Base-by-base conservation (phyloP, 164 flowering plant genomes). In the Paratinospora sagittata region DNA sequence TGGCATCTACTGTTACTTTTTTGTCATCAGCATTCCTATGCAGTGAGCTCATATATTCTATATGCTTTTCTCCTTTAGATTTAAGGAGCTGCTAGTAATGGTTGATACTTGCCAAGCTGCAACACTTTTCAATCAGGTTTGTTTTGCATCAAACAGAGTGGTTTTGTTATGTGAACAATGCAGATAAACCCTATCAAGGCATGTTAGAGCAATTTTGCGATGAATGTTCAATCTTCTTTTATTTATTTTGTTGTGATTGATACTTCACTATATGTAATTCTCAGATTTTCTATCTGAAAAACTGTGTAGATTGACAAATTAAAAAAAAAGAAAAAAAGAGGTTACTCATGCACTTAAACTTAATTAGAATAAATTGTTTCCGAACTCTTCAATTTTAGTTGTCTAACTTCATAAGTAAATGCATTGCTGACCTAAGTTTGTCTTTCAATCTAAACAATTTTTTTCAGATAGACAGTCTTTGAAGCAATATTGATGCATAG, bases 31-130 rank as follows among this genome's bases (percentile, higher is more conserved):
- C 34, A 58, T 57, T 57, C 41, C 57, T n/a, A 24, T 60, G 19
- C 11, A 36, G 10, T 30, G 23, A 45, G 63, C 62, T 64, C 27
- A 66, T 68, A 6, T 52, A 13, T 66, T 60, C 27, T 33, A 14
- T 6, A 27, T 63, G 33, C 19, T 66, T 65, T 47, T 63, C 30
- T n/a, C 26, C 47, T 72, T 47, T 78, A 93, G 99, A 78, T 96
- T 92, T 83, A 93, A 96, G 84, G 99, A 96, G 85, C 80, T 93
- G 79, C 76, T 96, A 79, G 93, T 96, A 76, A 96, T 96, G 98
- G 97, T 96, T 63, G 99, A 96, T 71, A 96, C 99, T 70, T 96
- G 99, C 84, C 98, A 96, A 84, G 99, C 99, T 68, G 90, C 99
- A 33, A 96, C 99, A 70, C 93, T 93, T 60, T 96, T 96, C 80